These are phyloP conservation scores for Pythium sp. DNA, from an alignment of 352 stramenopile species.

Conservation along the genomic window DNA sequence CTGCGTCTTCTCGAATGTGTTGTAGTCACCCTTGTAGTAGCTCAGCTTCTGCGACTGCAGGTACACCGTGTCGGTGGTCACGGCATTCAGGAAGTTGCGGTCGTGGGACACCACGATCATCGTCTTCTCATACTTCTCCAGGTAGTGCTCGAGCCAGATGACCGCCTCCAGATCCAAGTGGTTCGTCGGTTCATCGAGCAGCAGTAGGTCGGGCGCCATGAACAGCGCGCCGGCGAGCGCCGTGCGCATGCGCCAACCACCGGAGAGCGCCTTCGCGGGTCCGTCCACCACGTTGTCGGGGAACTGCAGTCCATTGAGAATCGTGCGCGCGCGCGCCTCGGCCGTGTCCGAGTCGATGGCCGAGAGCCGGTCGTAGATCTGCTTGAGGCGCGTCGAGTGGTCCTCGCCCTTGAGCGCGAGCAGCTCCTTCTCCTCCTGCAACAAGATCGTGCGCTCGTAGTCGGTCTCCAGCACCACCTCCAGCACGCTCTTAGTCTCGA, in stretches of 20 bases:
- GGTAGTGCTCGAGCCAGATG: constrained; percentile 91
- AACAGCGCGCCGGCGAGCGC: constrained; percentile 93
- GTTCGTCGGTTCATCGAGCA: constrained; percentile 95
- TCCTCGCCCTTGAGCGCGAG: constrained; percentile 32
- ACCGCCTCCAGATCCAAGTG: constrained; percentile 91
- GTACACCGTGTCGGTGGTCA: constrained; percentile 95
- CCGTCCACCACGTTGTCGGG: constrained; percentile 89
- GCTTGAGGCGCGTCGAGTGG: constrained; percentile 55
- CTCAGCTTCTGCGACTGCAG: constrained; percentile 90
- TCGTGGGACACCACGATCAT: constrained; percentile 96
- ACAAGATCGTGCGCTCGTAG: constrained; percentile 90
- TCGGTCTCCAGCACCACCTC: constrained; percentile 93
- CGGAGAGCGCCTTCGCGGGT: constrained; percentile 89
- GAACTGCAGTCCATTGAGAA: constrained; percentile 94
- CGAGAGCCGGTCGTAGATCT: constrained; percentile 86
- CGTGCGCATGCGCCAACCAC: constrained; percentile 94
- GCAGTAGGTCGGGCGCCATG: constrained; percentile 93
- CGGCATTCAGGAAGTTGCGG: constrained; percentile 95
- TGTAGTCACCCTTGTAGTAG: constrained; percentile 96
- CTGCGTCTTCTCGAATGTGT: constrained; percentile 94
- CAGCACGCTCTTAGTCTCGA: constrained; percentile 87
- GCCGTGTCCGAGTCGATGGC: constrained; percentile 91
- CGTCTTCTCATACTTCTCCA: constrained; percentile 91
- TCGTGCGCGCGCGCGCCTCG: constrained; percentile 87
- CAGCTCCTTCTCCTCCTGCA: constrained; percentile 94